Conservation (phyloP, 352 stramenopile species). For the Phytophthora lateralis region DNA sequence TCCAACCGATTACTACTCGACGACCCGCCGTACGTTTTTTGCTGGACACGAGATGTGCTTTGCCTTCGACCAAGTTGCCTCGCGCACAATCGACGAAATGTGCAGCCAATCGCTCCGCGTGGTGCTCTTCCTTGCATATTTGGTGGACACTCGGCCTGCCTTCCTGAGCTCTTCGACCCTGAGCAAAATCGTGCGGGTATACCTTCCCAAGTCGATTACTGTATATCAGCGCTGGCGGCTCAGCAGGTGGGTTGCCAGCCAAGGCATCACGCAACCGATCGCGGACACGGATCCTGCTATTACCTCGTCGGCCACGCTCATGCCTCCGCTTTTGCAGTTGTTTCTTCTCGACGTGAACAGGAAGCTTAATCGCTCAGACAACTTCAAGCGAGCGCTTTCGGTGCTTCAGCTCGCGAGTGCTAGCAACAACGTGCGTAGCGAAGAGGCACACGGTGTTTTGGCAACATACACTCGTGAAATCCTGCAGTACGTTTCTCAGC, state of each 20-base stretch:
- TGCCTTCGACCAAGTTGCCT: slow-evolving; percentile 63
- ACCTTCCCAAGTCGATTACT: slow-evolving; percentile 64
- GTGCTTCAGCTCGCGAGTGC: slow-evolving; percentile 43
- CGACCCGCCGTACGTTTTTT: slow-evolving; percentile 40
- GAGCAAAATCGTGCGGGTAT: slow-evolving; percentile 45
- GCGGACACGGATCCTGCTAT: slow-evolving; percentile 50
- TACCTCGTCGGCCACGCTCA: slow-evolving; percentile 50
- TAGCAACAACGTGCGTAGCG: slow-evolving; percentile 49
- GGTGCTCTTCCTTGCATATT: slow-evolving; percentile 67
- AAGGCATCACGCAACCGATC: slow-evolving; percentile 54
- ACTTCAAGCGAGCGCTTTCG: slow-evolving; percentile 62
- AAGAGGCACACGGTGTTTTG: slow-evolving; percentile 62
- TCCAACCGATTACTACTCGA: slow-evolving; percentile 43
- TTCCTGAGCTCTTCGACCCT: slow-evolving; percentile 56
- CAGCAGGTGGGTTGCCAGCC: slow-evolving; percentile 62
- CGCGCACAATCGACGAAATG: slow-evolving; percentile 69
- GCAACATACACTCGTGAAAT: slow-evolving; percentile 63
- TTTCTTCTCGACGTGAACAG: slow-evolving; percentile 68
- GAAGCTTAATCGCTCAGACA: slow-evolving; percentile 49
- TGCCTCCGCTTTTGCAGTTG: slow-evolving; percentile 65
- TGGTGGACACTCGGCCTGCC: slow-evolving; percentile 59
- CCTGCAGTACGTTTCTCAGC: slow-evolving; percentile 57
- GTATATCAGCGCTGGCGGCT: slow-evolving; percentile 78
- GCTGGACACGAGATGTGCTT: slow-evolving; percentile 60
- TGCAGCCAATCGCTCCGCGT: slow-evolving; percentile 63